Percentiles rank a stretch among this genome's conserved stretches.
Conservation (phyloP, 306 rosid species). For the Trifolium fragiferum region DNA sequence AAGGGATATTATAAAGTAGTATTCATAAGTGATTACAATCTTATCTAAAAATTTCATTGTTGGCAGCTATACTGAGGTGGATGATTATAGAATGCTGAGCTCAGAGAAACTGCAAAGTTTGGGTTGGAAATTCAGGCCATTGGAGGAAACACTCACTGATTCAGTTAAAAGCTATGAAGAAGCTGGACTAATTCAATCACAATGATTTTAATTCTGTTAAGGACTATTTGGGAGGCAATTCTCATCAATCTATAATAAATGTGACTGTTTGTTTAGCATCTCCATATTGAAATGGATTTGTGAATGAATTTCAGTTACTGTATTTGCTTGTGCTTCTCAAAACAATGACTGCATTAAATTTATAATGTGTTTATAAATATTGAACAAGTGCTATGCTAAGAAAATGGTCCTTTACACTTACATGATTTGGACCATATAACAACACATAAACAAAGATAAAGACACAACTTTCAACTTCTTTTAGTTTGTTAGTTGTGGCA, state of each 20-base stretch:
- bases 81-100: constrained; percentile 34
- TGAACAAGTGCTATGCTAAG: no score
- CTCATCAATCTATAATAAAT: no score
- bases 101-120: constrained; percentile 61
- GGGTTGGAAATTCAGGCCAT: constrained; percentile 64
- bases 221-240: no score
- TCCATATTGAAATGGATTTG: no score
- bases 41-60: not conserved
- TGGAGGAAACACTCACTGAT: constrained; percentile 66
- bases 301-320: not conserved
- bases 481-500: constrained; percentile 45
- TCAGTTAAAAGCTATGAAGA: constrained; percentile 56
- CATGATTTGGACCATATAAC: not conserved
- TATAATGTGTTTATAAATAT: not conserved
- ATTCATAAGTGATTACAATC: not conserved
- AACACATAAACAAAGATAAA: not conserved
- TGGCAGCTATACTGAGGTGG: constrained; percentile 56
- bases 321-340: constrained; percentile 4
- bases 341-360: not conserved
- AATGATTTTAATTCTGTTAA: not conserved
- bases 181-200: constrained; percentile 45
- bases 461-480: not conserved
- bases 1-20: not conserved
- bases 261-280: no score
- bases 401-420: not conserved